A percentile compares a stretch with the other conserved stretches of the same genome.
Evolutionary conservation across 1,284 basidiomycete genomes (phyloP).

Genomic region (Serendipita sp.): DNA sequence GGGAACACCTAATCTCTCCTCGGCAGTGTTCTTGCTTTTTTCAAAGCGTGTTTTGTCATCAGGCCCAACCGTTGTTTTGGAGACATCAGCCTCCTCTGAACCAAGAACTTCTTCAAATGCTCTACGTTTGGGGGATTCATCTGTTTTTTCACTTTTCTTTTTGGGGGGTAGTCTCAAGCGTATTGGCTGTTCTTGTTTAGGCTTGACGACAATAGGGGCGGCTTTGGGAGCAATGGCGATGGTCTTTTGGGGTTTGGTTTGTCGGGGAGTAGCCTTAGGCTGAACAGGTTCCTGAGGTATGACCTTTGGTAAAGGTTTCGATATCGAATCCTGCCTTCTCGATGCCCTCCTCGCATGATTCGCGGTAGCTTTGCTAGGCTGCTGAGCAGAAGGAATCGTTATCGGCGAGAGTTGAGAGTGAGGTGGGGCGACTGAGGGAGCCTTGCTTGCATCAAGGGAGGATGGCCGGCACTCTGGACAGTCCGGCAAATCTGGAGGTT

Average conservation of each 20-base stretch:
- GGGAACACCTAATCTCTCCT: constrained; percentile 32
- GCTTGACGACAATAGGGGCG: constrained; percentile 30
- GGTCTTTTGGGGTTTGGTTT: neutral
- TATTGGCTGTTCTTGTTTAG: constrained; percentile 16
- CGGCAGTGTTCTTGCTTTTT: constrained; percentile 51
- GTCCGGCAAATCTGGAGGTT: neutral
- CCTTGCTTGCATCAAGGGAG: constrained; percentile 2
- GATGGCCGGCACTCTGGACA: constrained; percentile 3
- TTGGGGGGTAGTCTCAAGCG: constrained; percentile 35
- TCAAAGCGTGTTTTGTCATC: constrained; percentile 69
- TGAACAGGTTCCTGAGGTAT: no score
- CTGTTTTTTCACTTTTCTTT: constrained; percentile 43
- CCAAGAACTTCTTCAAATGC: constrained; percentile 73
- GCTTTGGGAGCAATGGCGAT: neutral
- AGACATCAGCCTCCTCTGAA: constrained; percentile 59
- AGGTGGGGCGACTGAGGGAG: neutral
- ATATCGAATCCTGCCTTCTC: constrained; percentile 2
- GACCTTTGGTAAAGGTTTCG: neutral
- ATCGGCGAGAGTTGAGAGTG: neutral
- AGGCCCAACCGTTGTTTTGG: constrained; percentile 51
- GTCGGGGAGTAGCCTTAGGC: no score
- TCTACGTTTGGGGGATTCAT: constrained; percentile 27
- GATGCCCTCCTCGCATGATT: neutral
- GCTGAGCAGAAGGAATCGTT: neutral
- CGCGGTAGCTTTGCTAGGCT: neutral